A percentile compares a stretch with the other conserved stretches of the same genome.
Conservation (phyloP, 768 basidiomycete genomes). For the Auricularia sp. region DNA sequence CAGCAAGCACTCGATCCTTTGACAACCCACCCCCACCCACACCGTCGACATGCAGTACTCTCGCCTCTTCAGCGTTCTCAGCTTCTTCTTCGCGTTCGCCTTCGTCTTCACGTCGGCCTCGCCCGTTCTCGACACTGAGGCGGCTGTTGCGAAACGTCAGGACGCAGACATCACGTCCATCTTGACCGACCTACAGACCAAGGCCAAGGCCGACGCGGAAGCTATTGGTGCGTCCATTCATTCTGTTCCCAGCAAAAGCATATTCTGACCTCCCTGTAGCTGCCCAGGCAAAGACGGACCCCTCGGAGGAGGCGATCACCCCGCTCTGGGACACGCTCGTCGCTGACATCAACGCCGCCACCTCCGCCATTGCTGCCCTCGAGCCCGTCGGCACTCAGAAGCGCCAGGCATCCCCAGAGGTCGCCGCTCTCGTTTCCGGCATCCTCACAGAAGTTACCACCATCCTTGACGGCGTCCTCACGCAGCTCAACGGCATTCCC, state of each 20-base stretch:
- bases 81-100: conserved; percentile 4
- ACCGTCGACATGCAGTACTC: conserved; percentile 4
- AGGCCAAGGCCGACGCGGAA: conserved; percentile 13
- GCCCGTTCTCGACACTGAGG: background rate
- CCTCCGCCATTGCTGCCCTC: conserved; percentile 13
- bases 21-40: background rate
- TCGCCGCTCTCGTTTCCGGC: conserved; percentile 18
- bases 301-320: conserved; percentile 13
- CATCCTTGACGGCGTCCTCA: conserved; percentile 14
- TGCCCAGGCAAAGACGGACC: conserved; percentile 4
- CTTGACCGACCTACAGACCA: conserved; percentile 13
- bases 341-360: conserved; percentile 14
- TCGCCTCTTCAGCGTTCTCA: conserved; percentile 3
- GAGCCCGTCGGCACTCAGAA: conserved; percentile 6
- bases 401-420: conserved; percentile 16
- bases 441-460: conserved; percentile 18
- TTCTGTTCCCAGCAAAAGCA: conserved; percentile 2
- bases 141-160: conserved; percentile 5
- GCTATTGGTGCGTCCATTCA: conserved; percentile 13
- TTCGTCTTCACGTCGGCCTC: background rate
- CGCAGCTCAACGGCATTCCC: conserved; percentile 4
- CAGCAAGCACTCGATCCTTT: background rate
- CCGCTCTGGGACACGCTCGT: conserved; percentile 17
- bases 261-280: conserved; percentile 3
- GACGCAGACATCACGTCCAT: conserved; percentile 15